These are phyloP conservation scores for Tritrichomonas musculus DNA, from an alignment of 208 protist genomes.

Conservation along the genomic window DNA sequence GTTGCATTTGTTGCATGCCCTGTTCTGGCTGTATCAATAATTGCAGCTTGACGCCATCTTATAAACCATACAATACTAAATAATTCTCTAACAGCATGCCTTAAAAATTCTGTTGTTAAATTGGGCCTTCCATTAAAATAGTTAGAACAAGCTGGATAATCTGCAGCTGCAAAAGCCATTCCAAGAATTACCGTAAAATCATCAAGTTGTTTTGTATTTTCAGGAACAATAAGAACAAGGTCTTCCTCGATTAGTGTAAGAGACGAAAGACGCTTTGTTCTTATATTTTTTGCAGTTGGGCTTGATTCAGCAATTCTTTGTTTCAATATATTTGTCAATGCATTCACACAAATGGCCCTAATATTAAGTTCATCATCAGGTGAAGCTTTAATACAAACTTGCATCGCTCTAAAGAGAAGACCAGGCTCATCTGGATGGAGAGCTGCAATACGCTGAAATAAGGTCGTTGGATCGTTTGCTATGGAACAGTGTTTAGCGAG, in stretches of 20 bases:
- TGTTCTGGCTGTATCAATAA: neutral
- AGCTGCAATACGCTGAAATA: neutral
- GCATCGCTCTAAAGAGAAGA: neutral
- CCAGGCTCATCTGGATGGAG: neutral
- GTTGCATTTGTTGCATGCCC: neutral
- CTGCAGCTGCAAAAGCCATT: neutral
- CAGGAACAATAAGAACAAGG: neutral
- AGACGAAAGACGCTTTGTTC: neutral
- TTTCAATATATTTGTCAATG: constrained; percentile 5
- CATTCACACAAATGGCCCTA: neutral
- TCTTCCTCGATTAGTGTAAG: neutral
- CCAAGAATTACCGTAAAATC: neutral
- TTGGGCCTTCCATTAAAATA: neutral
- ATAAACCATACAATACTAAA: neutral
- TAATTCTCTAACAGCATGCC: neutral
- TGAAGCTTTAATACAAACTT: neutral
- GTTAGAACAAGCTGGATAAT: neutral
- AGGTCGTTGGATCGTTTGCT: neutral
- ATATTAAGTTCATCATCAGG: neutral
- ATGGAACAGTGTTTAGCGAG: neutral
- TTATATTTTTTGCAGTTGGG: neutral
- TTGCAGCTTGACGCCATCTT: neutral
- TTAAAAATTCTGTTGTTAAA: neutral
- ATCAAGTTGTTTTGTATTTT: neutral
- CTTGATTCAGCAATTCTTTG: neutral